A percentile compares a stretch with the other conserved stretches of the same genome.
phyloP scores from a whole-genome alignment of 441 rosid genomes.

The Syzygium malaccense region DNA sequence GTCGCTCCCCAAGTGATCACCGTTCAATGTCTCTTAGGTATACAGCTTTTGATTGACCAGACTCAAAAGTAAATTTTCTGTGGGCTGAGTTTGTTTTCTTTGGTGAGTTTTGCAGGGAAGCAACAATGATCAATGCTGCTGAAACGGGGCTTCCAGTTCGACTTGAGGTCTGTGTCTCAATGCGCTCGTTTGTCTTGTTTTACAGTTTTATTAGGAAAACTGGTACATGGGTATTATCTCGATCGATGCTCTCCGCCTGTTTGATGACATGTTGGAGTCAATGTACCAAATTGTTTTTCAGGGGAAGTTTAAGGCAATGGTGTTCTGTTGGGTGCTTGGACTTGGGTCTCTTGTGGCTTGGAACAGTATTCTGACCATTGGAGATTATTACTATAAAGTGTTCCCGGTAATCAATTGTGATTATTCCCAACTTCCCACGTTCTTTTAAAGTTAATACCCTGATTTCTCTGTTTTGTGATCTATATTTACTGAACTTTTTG shows the following conservation, averaged over 20 bases:
- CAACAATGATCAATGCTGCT: constrained; percentile 14
- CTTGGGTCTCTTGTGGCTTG: constrained; percentile 63
- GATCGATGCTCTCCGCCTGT: neutral
- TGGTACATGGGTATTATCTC: neutral
- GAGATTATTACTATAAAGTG: constrained; percentile 63
- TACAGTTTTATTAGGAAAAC: neutral
- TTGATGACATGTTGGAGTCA: neutral
- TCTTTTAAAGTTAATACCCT: neutral
- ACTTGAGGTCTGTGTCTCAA: constrained; percentile 33
- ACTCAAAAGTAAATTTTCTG: no score
- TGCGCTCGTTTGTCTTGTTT: neutral
- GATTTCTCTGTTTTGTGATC: neutral
- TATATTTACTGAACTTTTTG: neutral
- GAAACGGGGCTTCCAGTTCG: constrained; percentile 27
- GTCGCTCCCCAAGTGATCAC: no score
- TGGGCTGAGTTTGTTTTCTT: neutral
- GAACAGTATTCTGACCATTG: constrained; percentile 67
- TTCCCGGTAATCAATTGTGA: constrained; percentile 31
- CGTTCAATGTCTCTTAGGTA: no score
- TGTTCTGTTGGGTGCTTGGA: constrained; percentile 61
- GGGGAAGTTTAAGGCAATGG: constrained; percentile 51
- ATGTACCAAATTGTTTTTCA: constrained; percentile 8
- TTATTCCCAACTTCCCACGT: neutral
- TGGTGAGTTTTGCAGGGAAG: neutral
- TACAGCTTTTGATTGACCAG: no score